Conservation (phyloP, 768 basidiomycete species). For the Tephrocybe sp. region DNA sequence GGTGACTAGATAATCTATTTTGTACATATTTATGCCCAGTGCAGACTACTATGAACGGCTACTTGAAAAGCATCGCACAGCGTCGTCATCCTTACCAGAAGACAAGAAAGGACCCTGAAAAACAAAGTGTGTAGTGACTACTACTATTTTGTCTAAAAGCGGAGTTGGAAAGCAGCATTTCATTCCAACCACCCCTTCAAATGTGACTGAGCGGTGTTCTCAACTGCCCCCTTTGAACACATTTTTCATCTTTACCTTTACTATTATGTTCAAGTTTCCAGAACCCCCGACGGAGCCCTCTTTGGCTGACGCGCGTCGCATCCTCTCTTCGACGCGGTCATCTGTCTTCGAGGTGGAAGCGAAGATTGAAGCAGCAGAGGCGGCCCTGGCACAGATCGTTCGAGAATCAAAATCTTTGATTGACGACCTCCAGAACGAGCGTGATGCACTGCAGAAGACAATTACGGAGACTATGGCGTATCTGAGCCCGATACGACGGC, state of each 20-base stretch:
- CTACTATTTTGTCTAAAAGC: constrained; percentile 11
- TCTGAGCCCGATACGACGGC: constrained; percentile 67
- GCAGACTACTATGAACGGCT: too few relatives aligned
- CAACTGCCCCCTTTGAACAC: constrained; percentile 6
- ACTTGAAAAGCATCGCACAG: too few relatives aligned
- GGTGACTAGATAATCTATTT: constrained; percentile 3
- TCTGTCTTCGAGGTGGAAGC: constrained; percentile 36
- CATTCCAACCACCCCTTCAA: constrained; percentile 11
- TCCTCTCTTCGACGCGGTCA: constrained; percentile 37
- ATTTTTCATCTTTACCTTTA: constrained; percentile 16
- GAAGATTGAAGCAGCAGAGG: constrained; percentile 55
- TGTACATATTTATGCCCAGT: constrained; percentile 1
- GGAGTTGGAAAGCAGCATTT: constrained; percentile 17
- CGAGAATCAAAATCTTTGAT: constrained; percentile 55
- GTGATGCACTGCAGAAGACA: constrained; percentile 44
- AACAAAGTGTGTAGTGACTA: neutral
- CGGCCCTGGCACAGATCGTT: constrained; percentile 58
- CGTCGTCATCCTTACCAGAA: too few relatives aligned
- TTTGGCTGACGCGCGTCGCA: constrained; percentile 50
- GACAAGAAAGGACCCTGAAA: neutral
- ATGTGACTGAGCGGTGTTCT: constrained; percentile 1
- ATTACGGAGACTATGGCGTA: constrained; percentile 58
- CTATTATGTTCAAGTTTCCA: constrained; percentile 35
- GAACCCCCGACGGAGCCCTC: constrained; percentile 63
- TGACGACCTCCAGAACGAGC: constrained; percentile 51